Conservation (phyloP, 2,329 filamentous ascomycete genomes). For the Cytospora piceae region DNA sequence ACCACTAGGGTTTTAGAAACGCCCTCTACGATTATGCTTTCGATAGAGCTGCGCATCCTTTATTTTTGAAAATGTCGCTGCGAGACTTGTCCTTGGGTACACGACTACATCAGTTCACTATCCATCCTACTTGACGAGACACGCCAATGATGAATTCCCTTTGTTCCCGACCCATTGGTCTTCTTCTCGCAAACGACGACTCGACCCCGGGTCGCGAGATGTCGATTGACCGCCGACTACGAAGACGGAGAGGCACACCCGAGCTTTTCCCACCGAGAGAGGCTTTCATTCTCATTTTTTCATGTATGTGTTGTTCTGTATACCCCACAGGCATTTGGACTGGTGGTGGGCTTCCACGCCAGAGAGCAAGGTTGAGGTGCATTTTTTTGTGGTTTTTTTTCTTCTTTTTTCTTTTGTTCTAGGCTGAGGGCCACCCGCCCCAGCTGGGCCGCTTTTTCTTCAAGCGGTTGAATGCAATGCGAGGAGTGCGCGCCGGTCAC, state of each 20-base stretch:
- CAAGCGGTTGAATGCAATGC: conserved; percentile 24
- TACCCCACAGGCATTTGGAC: conserved; percentile 31
- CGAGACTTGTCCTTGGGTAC: conserved; percentile 24
- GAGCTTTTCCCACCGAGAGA: conserved; percentile 13
- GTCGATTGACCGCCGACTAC: background rate
- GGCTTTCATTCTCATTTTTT: conserved; percentile 22
- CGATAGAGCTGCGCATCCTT: conserved; percentile 23
- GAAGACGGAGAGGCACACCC: conserved; percentile 13
- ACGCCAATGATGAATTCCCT: conserved; percentile 35
- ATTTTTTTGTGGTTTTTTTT: too few relatives aligned
- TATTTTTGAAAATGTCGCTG: conserved; percentile 25
- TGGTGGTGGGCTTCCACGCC: conserved; percentile 20
- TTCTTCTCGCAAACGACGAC: conserved; percentile 3
- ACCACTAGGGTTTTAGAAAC: conserved; percentile 58
- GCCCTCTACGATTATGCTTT: conserved; percentile 32
- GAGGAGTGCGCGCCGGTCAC: conserved; percentile 12
- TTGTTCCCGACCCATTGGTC: conserved; percentile 24
- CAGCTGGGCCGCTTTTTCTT: conserved; percentile 16
- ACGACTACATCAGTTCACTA: conserved; percentile 25
- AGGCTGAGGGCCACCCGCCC: conserved; percentile 13
- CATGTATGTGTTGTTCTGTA: conserved; percentile 30
- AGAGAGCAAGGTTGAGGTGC: conserved; percentile 28
- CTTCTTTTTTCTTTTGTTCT: conserved; percentile 5
- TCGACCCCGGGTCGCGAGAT: conserved; percentile 6
- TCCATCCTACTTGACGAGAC: conserved; percentile 32